Percentiles rank a stretch among this genome's conserved stretches.
phyloP scores from a whole-genome alignment of 768 basidiomycete species.

The Leccinum aurantiacum region DNA sequence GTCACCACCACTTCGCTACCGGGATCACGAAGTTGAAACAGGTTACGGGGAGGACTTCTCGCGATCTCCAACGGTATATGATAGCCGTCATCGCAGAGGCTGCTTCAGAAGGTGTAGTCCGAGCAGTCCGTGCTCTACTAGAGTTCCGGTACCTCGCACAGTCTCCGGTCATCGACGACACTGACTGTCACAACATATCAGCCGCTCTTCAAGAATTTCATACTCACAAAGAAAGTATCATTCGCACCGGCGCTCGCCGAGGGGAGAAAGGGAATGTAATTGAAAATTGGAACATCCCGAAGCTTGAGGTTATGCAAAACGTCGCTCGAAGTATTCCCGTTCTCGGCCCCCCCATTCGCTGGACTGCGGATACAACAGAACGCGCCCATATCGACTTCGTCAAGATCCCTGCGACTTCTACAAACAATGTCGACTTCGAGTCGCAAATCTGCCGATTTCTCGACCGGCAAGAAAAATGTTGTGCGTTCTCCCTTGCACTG shows the following conservation, averaged over 20 bases:
- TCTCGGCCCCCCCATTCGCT: slow-evolving; percentile 35
- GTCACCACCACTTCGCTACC: not conserved
- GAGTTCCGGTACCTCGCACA: not conserved
- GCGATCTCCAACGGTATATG: not conserved
- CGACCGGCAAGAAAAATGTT: not conserved
- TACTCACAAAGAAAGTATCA: not conserved
- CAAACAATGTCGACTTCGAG: slow-evolving; percentile 34
- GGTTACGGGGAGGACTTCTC: not conserved
- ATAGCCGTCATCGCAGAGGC: not conserved
- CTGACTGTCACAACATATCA: not conserved
- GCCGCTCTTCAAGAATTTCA: not conserved
- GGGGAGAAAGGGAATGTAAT: slow-evolving; percentile 29
- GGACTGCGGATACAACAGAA: slow-evolving; percentile 35
- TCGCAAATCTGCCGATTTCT: slow-evolving; percentile 32
- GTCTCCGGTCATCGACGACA: not conserved
- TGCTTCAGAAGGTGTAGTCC: not conserved
- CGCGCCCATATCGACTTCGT: slow-evolving; percentile 34
- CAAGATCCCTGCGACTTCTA: slow-evolving; percentile 31
- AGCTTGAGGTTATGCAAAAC: slow-evolving; percentile 40
- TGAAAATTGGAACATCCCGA: slow-evolving; percentile 41
- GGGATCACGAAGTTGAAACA: not conserved
- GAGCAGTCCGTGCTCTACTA: not conserved
- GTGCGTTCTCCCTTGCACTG: slow-evolving; percentile 7
- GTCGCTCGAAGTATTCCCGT: slow-evolving; percentile 29
- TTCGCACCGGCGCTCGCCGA: not conserved